Evolutionary conservation across 2,329 filamentous ascomycete species (phyloP).

Genomic region (Ceratocystis diversiconidia): DNA sequence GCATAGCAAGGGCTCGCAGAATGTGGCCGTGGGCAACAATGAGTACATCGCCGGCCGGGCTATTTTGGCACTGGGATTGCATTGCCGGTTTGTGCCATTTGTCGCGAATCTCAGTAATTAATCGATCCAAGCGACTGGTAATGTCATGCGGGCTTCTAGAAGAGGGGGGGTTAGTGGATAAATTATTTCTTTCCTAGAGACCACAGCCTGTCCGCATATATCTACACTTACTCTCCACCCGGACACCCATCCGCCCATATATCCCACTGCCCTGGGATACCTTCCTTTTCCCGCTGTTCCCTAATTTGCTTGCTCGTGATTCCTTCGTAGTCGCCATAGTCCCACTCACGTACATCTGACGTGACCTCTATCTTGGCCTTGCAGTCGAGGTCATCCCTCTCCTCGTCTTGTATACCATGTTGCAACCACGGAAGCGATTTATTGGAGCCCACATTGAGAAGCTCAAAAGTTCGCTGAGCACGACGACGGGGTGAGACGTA

Average conservation of each 20-base stretch:
- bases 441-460: slow-evolving; percentile 61
- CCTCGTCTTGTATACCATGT: slow-evolving; percentile 27
- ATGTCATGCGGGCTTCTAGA: slow-evolving; percentile 56
- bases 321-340: slow-evolving; percentile 79
- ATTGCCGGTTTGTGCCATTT: slow-evolving; percentile 51
- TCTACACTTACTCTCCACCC: slow-evolving; percentile 57
- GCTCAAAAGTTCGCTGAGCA: slow-evolving; percentile 78
- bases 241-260: slow-evolving; percentile 85
- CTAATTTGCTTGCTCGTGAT: slow-evolving; percentile 59
- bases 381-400: slow-evolving; percentile 33
- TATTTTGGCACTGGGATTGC: slow-evolving; percentile 29
- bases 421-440: slow-evolving; percentile 56
- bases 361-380: slow-evolving; percentile 51
- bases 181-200: too few species aligned
- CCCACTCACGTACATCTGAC: slow-evolving; percentile 67
- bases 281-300: slow-evolving; percentile 40
- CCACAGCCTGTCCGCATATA: neutral
- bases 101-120: slow-evolving; percentile 61
- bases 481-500: slow-evolving; percentile 79
- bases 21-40: slow-evolving; percentile 88
- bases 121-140: slow-evolving; percentile 52
- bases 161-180: neutral
- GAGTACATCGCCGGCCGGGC: slow-evolving; percentile 27
- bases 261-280: slow-evolving; percentile 52
- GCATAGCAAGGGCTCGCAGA: slow-evolving; percentile 70